These are phyloP conservation scores for Blumeria graminis DNA, from an alignment of 2,329 filamentous ascomycete genomes.

Conservation along the genomic window DNA sequence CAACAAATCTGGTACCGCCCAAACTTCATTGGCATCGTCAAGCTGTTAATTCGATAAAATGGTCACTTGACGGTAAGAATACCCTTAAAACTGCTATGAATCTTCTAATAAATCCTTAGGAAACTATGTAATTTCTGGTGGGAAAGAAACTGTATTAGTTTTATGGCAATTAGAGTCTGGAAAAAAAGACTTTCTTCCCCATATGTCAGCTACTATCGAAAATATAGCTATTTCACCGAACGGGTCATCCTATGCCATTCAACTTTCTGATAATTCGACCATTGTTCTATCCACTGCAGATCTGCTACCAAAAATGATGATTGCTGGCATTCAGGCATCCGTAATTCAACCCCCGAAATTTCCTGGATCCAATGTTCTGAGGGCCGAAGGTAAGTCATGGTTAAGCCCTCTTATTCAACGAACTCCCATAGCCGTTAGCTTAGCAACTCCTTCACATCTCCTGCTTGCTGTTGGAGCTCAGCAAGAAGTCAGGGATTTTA, in stretches of 20 bases:
- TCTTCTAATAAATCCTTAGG: constrained; percentile 21
- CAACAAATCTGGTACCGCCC: constrained; percentile 23
- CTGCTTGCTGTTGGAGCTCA: constrained; percentile 42
- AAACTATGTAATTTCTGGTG: constrained; percentile 85
- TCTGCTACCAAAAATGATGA: constrained; percentile 58
- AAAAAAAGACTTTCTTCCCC: constrained; percentile 63
- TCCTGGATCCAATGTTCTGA: constrained; percentile 27
- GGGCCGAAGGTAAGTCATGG: constrained; percentile 17
- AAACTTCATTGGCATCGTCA: constrained; percentile 82
- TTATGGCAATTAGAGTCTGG: constrained; percentile 85
- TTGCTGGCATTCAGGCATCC: constrained; percentile 56
- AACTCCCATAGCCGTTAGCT: constrained; percentile 38
- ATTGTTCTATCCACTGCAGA: constrained; percentile 83
- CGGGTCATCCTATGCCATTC: constrained; percentile 62
- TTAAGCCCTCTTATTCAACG: constrained; percentile 12
- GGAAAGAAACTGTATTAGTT: constrained; percentile 68
- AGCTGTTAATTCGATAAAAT: constrained; percentile 64
- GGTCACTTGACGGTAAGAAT: constrained; percentile 63
- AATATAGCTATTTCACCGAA: constrained; percentile 59
- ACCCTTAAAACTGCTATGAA: neutral
- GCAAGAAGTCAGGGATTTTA: constrained; percentile 29
- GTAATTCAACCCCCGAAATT: constrained; percentile 25
- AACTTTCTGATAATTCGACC: constrained; percentile 74
- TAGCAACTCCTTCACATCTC: constrained; percentile 35
- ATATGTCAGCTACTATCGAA: constrained; percentile 66